These are phyloP conservation scores for Penicillium sp. DNA, from an alignment of 2,329 filamentous ascomycete species.

Conservation along the genomic window DNA sequence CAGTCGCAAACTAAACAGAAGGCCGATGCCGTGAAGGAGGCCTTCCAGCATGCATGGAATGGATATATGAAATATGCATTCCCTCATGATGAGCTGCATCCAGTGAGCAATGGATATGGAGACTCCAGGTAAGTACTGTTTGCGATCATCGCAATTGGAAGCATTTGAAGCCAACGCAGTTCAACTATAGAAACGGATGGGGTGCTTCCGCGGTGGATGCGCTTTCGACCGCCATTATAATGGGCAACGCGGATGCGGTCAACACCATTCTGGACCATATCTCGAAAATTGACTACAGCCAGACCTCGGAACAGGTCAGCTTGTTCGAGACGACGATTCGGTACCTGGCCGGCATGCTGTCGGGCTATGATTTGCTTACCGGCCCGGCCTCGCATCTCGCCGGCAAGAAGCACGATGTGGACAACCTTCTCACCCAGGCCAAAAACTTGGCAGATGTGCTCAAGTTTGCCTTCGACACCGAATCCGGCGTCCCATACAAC, in stretches of 20 bases:
- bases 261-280: conserved; percentile 70
- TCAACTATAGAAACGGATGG: conserved; percentile 68
- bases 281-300: conserved; percentile 67
- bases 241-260: conserved; percentile 67
- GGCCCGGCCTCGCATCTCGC: conserved; percentile 61
- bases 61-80: conserved; percentile 74
- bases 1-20: conserved; percentile 30
- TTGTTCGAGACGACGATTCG: conserved; percentile 90
- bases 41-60: conserved; percentile 69
- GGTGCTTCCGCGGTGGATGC: conserved; percentile 80
- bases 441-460: conserved; percentile 68
- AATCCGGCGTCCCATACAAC: conserved; percentile 72
- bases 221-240: conserved; percentile 74
- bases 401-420: conserved; percentile 50
- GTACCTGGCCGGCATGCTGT: conserved; percentile 77
- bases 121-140: conserved; percentile 63
- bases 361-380: conserved; percentile 66
- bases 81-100: conserved; percentile 71
- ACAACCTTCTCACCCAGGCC: conserved; percentile 65
- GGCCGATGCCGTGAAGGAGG: conserved; percentile 63
- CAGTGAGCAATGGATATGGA: conserved; percentile 61
- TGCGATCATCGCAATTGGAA: not conserved
- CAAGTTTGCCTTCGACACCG: conserved; percentile 74
- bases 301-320: conserved; percentile 62
- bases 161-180: conserved; percentile 2